Evolutionary conservation across 2,329 filamentous ascomycete genomes (phyloP).

Genomic region (Alternaria rosae): DNA sequence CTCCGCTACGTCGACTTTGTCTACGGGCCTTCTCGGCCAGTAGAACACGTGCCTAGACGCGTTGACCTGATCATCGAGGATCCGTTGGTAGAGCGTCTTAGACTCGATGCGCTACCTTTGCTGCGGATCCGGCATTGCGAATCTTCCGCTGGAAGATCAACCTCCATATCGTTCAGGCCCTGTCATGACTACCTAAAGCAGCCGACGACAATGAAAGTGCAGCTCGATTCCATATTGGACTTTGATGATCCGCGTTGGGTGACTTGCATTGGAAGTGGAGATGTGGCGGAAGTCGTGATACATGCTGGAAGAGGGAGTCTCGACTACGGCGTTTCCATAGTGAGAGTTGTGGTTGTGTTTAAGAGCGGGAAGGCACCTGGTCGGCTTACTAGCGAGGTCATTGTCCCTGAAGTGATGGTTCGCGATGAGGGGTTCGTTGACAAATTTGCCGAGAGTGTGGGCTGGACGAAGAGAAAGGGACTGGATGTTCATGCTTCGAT

Average conservation of each 20-base stretch:
- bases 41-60: neutral
- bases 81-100: neutral
- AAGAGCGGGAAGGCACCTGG: neutral
- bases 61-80: neutral
- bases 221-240: neutral
- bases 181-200: neutral
- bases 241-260: neutral
- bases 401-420: neutral
- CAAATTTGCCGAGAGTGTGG: neutral
- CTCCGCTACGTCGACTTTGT: neutral
- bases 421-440: neutral
- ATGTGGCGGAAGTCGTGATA: neutral
- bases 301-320: neutral
- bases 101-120: neutral
- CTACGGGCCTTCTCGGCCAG: rapidly evolving
- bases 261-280: neutral
- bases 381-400: neutral
- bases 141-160: neutral
- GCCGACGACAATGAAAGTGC: neutral
- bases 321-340: neutral
- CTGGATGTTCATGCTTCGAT: neutral
- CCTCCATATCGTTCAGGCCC: neutral
- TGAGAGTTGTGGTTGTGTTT: neutral
- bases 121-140: neutral
- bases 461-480: neutral